These are phyloP conservation scores for Entomortierella beljakovae DNA, from an alignment of 192 early-diverging fungal species.

Conservation along the genomic window DNA sequence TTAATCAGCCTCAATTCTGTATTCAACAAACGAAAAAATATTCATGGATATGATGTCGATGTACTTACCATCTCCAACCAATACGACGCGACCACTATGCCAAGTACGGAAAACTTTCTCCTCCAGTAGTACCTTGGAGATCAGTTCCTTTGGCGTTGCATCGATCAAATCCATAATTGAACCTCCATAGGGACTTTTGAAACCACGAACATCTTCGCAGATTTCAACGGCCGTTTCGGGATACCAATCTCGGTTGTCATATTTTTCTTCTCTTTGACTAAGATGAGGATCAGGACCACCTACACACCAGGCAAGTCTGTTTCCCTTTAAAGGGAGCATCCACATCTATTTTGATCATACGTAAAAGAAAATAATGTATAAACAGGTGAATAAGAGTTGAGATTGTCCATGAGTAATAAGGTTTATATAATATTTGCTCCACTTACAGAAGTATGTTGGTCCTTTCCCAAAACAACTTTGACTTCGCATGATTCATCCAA, in stretches of 20 bases:
- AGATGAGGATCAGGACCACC: constrained; percentile 49
- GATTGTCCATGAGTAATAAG: not conserved
- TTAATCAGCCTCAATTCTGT: too few species aligned
- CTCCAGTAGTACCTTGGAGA: constrained; percentile 43
- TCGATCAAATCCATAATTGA: constrained; percentile 52
- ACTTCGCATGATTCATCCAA: constrained; percentile 45
- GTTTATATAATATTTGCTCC: not conserved
- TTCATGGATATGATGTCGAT: not conserved
- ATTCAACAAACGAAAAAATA: too few species aligned
- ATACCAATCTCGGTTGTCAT: constrained; percentile 42
- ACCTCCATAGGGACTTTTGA: constrained; percentile 51
- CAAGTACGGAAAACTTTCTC: constrained; percentile 50
- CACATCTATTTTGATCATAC: constrained; percentile 29
- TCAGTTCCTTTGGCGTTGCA: constrained; percentile 41
- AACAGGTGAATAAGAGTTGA: not conserved
- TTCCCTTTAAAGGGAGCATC: constrained; percentile 49
- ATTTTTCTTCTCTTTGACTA: constrained; percentile 2
- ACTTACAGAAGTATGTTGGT: constrained; percentile 53
- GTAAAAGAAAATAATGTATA: constrained; percentile 4
- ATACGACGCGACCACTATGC: constrained; percentile 46
- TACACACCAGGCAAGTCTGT: constrained; percentile 52
- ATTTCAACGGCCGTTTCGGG: constrained; percentile 50
- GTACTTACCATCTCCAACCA: constrained; percentile 44
- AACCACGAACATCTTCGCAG: constrained; percentile 52
- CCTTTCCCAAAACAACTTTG: constrained; percentile 48